Base-by-base conservation (phyloP, 1,284 basidiomycete genomes). In the Neotropicomus parvogracilis region DNA sequence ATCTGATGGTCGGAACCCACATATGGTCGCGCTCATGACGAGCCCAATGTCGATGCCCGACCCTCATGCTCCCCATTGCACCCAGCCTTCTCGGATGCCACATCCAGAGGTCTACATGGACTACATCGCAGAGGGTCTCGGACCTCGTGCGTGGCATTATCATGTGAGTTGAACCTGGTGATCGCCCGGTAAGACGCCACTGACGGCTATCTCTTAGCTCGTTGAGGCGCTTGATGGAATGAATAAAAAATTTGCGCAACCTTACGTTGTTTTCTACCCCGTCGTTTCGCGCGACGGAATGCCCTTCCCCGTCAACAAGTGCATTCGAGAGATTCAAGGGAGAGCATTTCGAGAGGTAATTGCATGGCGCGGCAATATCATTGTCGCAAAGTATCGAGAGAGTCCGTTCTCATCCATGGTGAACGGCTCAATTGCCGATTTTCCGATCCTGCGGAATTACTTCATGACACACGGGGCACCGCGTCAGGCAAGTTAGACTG, bases 101-200 rank as follows among this genome's bases (percentile, higher is more conserved):
- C 87, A 89, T 65, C 87, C 88, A 9, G 85, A 89, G 64, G 77
- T 87, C 31, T 80, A 84, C 60, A 90, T 90, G 86, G 85, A 90
- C 65, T 87, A 84, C 67, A 83, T 89, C 58, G 84, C 84, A 56
- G 84, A 88, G 65, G 75, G 77, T 47, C 71, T 80, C 45, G 82
- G 82, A 32, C 69, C 78, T 32, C 73, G 80, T 49, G 78, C 82
- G 12, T 89, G 86, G 87, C 75, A 78, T 60, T 85, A 79, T 62
- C 78, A 85, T 69, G 85, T 86, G 57, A 59, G 74, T 67, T 10
- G 26, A 20, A 35, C 27, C n/a, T n/a, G n/a, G n/a, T 8, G 38
- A 52, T 56, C 45, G 29, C 24, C 39, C 43, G 28, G 27, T 13
- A 50, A 44, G 41, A 48, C 52, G 45, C 48, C 47, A 50, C 57